Conservation (phyloP, 331 rosid genomes). For the Acacia concinna region DNA sequence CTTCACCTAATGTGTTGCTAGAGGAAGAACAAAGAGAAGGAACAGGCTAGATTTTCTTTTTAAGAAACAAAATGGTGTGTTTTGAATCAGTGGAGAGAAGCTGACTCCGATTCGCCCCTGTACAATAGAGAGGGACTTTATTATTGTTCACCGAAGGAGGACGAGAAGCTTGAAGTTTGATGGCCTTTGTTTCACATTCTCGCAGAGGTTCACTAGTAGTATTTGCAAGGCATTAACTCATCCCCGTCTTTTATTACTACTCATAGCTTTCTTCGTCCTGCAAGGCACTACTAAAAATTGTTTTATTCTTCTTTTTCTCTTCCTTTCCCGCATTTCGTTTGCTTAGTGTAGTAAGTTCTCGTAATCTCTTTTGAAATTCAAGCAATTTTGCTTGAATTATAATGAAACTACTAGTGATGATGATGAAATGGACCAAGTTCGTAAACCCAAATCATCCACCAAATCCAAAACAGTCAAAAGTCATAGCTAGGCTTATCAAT, state of each 20-base stretch:
- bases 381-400: slow-evolving; percentile 38
- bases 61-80: too few species aligned
- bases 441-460: slow-evolving; percentile 39
- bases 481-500: slow-evolving; percentile 53
- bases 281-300: slow-evolving; percentile 24
- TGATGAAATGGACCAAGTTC: slow-evolving; percentile 15
- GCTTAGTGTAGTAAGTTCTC: neutral
- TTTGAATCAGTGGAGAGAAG: too few species aligned
- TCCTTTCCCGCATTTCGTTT: neutral
- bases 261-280: slow-evolving; percentile 7
- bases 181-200: slow-evolving; percentile 34
- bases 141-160: neutral
- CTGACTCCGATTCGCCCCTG: too few species aligned
- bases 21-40: too few species aligned
- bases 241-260: slow-evolving; percentile 12
- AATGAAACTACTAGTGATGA: slow-evolving; percentile 14
- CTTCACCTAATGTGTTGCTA: too few species aligned
- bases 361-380: slow-evolving; percentile 36
- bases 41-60: too few species aligned
- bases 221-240: slow-evolving; percentile 7
- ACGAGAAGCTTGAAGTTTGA: neutral
- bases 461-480: slow-evolving; percentile 50
- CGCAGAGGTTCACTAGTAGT: too few species aligned
- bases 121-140: neutral
- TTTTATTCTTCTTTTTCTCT: neutral